Conservation (phyloP, 2,329 filamentous ascomycete genomes). For the Penicillium sp. region DNA sequence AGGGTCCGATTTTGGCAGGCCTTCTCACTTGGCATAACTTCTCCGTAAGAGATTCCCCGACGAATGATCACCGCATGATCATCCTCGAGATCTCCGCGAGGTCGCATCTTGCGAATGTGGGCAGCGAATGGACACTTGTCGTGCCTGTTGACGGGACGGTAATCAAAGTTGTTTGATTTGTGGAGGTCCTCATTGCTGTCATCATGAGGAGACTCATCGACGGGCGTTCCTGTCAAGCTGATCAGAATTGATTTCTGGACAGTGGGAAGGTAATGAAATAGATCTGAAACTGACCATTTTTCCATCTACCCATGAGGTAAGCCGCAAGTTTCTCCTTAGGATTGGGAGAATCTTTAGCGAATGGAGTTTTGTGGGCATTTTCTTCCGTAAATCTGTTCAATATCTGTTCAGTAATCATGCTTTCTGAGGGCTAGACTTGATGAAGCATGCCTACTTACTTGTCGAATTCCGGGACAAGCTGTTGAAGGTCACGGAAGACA, state of each 20-base stretch:
- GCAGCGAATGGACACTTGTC: constrained; percentile 47
- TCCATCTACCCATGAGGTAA: constrained; percentile 47
- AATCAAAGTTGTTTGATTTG: constrained; percentile 38
- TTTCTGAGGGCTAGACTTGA: no score
- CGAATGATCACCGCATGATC: constrained; percentile 41
- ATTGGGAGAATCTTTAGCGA: constrained; percentile 17
- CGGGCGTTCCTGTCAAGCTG: constrained; percentile 30
- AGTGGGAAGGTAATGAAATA: not conserved
- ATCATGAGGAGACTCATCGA: constrained; percentile 31
- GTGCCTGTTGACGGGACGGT: constrained; percentile 28
- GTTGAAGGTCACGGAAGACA: constrained; percentile 45
- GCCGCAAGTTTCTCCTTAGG: constrained; percentile 38
- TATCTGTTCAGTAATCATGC: not conserved
- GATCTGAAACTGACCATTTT: constrained; percentile 27
- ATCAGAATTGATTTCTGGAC: not conserved
- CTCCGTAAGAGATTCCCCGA: constrained; percentile 47
- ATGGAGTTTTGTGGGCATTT: constrained; percentile 22
- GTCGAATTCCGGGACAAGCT: constrained; percentile 48
- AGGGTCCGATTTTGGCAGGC: constrained; percentile 20
- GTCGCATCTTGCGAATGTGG: constrained; percentile 50
- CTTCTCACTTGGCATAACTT: constrained; percentile 37
- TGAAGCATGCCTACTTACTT: constrained; percentile 9
- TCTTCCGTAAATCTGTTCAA: constrained; percentile 33
- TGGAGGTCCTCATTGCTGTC: constrained; percentile 26
- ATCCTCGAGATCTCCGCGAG: constrained; percentile 36